These are phyloP conservation scores for Suillus placidus DNA, from an alignment of 768 basidiomycete species.

Conservation along the genomic window DNA sequence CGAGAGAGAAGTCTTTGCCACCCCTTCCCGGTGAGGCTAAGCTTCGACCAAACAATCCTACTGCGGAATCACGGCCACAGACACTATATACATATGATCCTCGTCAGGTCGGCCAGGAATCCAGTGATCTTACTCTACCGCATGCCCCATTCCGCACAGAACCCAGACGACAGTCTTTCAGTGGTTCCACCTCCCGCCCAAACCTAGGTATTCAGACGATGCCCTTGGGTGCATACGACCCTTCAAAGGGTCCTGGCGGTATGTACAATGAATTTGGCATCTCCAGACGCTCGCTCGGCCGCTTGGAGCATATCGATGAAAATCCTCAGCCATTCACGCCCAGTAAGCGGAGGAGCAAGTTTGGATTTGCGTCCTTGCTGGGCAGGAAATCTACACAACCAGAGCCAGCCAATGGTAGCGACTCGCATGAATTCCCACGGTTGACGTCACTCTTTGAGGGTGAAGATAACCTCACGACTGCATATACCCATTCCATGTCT, in stretches of 20 bases:
- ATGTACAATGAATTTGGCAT: constrained; percentile 76
- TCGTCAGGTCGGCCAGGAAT: constrained; percentile 45
- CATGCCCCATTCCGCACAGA: constrained; percentile 68
- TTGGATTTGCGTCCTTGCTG: constrained; percentile 68
- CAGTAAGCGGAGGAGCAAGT: constrained; percentile 72
- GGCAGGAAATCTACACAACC: constrained; percentile 50
- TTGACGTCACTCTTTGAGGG: constrained; percentile 48
- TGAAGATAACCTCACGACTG: constrained; percentile 48
- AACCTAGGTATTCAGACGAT: constrained; percentile 54
- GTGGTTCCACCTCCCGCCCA: constrained; percentile 63
- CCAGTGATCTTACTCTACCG: constrained; percentile 59
- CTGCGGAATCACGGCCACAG: constrained; percentile 56
- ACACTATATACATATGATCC: constrained; percentile 68
- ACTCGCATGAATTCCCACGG: constrained; percentile 51
- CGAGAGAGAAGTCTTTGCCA: constrained; percentile 76
- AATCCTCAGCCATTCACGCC: constrained; percentile 36
- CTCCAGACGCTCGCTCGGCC: constrained; percentile 60
- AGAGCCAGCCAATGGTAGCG: constrained; percentile 36
- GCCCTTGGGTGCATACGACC: constrained; percentile 43
- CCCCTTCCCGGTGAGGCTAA: constrained; percentile 67
- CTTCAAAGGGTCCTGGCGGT: constrained; percentile 36
- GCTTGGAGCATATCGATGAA: constrained; percentile 35
- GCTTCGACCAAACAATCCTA: constrained; percentile 36
- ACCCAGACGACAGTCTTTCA: constrained; percentile 73
- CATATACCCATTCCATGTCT: constrained; percentile 53